These are phyloP conservation scores for Podaxis pistillaris DNA, from an alignment of 768 basidiomycete genomes.

Conservation along the genomic window DNA sequence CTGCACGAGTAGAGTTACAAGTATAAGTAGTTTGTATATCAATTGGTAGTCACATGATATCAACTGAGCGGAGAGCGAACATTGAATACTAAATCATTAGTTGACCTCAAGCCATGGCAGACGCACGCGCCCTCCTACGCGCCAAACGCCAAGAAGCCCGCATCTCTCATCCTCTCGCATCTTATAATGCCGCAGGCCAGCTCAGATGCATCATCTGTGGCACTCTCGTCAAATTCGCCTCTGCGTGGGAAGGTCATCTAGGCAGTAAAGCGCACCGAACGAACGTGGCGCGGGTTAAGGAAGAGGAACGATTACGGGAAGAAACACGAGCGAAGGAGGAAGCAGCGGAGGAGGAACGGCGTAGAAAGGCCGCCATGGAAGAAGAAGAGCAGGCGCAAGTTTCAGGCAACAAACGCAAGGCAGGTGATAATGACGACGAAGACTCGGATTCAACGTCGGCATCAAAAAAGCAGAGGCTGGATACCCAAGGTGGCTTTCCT, in stretches of 20 bases:
- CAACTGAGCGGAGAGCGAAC: neutral
- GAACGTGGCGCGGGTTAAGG: conserved; percentile 56
- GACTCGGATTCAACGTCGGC: conserved; percentile 19
- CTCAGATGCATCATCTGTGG: conserved; percentile 69
- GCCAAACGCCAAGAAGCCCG: conserved; percentile 79
- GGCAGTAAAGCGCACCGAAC: conserved; percentile 79
- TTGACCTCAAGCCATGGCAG: conserved; percentile 50
- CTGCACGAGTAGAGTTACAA: neutral
- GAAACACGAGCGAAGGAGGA: conserved; percentile 34
- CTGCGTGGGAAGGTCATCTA: conserved; percentile 86
- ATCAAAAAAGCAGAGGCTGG: conserved; percentile 16
- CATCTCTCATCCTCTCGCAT: conserved; percentile 70
- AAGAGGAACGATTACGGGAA: conserved; percentile 47
- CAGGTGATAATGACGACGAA: conserved; percentile 11
- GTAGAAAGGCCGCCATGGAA: conserved; percentile 23
- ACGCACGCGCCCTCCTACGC: conserved; percentile 77
- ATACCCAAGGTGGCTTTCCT: conserved; percentile 42
- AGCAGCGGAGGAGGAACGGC: conserved; percentile 28
- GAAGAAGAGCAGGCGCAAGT: conserved; percentile 17
- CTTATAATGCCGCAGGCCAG: conserved; percentile 65
- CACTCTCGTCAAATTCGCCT: conserved; percentile 64
- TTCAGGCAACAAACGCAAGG: conserved; percentile 31
- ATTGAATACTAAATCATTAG: neutral
- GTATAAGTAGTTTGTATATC: neutral
- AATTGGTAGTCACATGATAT: conserved; percentile 6